Evolutionary conservation across 2,329 filamentous ascomycete genomes (phyloP), one percentile per base, ranked within the genome.

Genomic region (Ophiostoma tasmaniense): DNA sequence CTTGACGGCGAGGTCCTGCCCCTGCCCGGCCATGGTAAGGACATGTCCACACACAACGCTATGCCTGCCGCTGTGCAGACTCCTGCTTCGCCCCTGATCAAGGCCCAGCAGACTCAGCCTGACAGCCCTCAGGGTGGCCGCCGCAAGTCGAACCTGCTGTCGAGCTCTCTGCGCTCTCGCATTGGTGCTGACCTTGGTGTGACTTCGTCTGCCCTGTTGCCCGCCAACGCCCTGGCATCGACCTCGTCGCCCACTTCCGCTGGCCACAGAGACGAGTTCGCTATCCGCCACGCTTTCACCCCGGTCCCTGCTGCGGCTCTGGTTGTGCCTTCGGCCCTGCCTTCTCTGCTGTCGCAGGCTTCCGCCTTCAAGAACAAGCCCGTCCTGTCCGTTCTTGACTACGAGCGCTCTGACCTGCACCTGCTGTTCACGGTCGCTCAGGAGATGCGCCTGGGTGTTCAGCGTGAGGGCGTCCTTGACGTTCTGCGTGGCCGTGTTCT

Each of bases 401-500:
- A 97, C 82, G 89, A 84, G 66, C 90, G 93, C 64, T 85, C 90
- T 22, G 94, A 99, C 75, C 85, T 99, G 66, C 95, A 98, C 79
- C 81, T 96, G 71, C 87, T 99, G 66, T 98, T 99, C 84, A 96
- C 94, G 8, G 91, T 99, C 66, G 95, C 95, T 1, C 92, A 97
- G 78, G 95, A 99, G 81, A 98, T 99, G 93, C 91, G 94, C 37
- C 86, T 97, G 22, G 93, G 93, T 68, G 95, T 97, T 37, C 92
- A 98, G 81, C 90, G 93, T 66, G 90, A 96, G 75, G 95, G 95
- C 70, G 90, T 95, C 37, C 84, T 99, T 66, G 90, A 95, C 75
- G 85, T 96, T 69, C 87, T 99, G 71, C 91, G 90, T 75, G 93
- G 93, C 35, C 89, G 91, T 64, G 87, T 99, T 14, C 85, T 99